Percentiles rank a stretch among this genome's conserved stretches.
These are phyloP conservation scores for Rhizopogon rudus DNA, from an alignment of 768 basidiomycete species.

Conservation along the genomic window DNA sequence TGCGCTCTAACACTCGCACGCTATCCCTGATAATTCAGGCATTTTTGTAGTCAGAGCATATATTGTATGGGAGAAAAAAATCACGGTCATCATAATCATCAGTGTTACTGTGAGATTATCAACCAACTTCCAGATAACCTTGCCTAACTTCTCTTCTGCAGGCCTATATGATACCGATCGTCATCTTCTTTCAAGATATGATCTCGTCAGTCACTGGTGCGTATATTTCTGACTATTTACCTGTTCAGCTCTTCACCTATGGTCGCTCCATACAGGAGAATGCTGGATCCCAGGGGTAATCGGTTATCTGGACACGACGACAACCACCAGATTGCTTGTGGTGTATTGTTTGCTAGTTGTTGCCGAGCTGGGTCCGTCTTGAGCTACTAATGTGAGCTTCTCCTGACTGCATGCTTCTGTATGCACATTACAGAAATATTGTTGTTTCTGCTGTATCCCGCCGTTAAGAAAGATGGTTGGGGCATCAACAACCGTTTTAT, in stretches of 20 bases:
- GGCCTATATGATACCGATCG: not conserved
- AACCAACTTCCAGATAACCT: too few species aligned
- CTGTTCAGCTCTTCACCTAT: not conserved
- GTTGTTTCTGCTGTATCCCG: not conserved
- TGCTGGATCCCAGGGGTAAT: not conserved
- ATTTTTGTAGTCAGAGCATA: not conserved
- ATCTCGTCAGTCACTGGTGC: not conserved
- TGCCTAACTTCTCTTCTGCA: not conserved
- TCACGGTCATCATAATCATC: not conserved
- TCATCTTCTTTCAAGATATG: not conserved
- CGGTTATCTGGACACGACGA: not conserved
- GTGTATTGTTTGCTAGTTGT: not conserved
- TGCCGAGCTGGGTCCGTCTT: not conserved
- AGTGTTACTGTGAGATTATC: not conserved
- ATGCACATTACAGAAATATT: not conserved
- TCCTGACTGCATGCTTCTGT: not conserved
- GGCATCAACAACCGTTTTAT: not conserved
- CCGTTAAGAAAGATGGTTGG: not conserved
- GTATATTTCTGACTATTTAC: not conserved
- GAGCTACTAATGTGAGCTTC: not conserved
- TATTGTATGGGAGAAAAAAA: not conserved
- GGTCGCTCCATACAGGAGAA: not conserved
- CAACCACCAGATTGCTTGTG: not conserved
- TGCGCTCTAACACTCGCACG: not conserved
- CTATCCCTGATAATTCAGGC: not conserved